phyloP scores from a whole-genome alignment of 2,329 filamentous ascomycete species.

The Septoria petroselini region DNA sequence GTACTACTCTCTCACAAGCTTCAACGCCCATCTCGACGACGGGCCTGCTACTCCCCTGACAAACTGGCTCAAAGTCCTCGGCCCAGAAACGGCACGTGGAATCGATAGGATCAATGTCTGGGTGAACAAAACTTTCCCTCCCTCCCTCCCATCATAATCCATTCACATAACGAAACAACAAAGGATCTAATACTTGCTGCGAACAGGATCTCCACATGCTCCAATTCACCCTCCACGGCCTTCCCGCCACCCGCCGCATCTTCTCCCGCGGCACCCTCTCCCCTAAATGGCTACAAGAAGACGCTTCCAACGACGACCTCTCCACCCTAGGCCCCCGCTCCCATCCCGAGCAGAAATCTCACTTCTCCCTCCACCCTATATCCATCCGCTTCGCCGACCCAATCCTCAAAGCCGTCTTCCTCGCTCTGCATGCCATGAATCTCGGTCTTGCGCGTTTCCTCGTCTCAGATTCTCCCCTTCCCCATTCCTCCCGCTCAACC shows the following conservation, averaged over 20 bases:
- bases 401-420: constrained; percentile 25
- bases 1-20: constrained; percentile 25
- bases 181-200: not conserved
- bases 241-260: constrained; percentile 13
- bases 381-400: constrained; percentile 22
- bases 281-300: not conserved
- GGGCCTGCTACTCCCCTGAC: constrained; percentile 27
- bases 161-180: too few relatives aligned
- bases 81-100: constrained; percentile 16
- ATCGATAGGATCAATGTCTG: constrained; percentile 29
- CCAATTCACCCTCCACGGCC: constrained; percentile 27
- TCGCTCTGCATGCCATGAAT: constrained; percentile 22
- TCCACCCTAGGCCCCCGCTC: not conserved
- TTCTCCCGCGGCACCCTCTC: not conserved
- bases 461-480: not conserved
- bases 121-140: constrained; percentile 12
- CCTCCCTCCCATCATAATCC: not conserved
- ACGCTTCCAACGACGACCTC: not conserved
- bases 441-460: constrained; percentile 20
- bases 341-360: not conserved
- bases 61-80: constrained; percentile 24
- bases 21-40: constrained; percentile 33
- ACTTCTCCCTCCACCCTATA: constrained; percentile 22
- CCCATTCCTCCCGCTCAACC: not conserved
- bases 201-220: constrained; percentile 30